Conservation (phyloP, 208 protist species). For the Trypanosoma cruzi region DNA sequence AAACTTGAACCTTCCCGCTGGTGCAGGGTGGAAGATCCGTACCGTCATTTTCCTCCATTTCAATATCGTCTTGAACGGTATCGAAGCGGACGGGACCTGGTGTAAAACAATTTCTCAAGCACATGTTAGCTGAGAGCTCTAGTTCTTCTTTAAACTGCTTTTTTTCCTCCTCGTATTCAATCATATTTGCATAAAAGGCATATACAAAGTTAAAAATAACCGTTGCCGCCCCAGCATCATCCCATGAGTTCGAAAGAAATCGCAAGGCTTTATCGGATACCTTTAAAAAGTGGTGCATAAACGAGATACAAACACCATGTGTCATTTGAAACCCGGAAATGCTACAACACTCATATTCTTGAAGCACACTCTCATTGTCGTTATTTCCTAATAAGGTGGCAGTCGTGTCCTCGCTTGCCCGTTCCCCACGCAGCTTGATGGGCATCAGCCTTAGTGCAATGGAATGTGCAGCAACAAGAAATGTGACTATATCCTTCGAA, state of each 20-base stretch:
- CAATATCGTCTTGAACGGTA: background rate
- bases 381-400: slow-evolving; percentile 8
- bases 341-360: background rate
- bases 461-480: slow-evolving; percentile 52
- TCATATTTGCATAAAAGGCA: slow-evolving; percentile 17
- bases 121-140: background rate
- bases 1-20: background rate
- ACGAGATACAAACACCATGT: slow-evolving; percentile 5
- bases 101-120: background rate
- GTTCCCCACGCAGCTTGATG: background rate
- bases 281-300: slow-evolving; percentile 18
- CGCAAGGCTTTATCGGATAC: slow-evolving; percentile 19
- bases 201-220: slow-evolving; percentile 20
- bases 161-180: background rate
- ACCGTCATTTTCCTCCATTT: background rate
- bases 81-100: background rate
- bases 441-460: slow-evolving; percentile 15
- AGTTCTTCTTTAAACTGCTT: slow-evolving; percentile 5
- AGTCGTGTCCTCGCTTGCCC: slow-evolving; percentile 16
- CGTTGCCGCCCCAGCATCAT: slow-evolving; percentile 7
- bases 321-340: background rate
- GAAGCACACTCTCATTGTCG: background rate
- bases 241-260: slow-evolving; percentile 16
- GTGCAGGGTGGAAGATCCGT: slow-evolving; percentile 20
- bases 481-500: slow-evolving; percentile 42